Conservation (phyloP, 768 basidiomycete genomes). For the Podaxis sp. region DNA sequence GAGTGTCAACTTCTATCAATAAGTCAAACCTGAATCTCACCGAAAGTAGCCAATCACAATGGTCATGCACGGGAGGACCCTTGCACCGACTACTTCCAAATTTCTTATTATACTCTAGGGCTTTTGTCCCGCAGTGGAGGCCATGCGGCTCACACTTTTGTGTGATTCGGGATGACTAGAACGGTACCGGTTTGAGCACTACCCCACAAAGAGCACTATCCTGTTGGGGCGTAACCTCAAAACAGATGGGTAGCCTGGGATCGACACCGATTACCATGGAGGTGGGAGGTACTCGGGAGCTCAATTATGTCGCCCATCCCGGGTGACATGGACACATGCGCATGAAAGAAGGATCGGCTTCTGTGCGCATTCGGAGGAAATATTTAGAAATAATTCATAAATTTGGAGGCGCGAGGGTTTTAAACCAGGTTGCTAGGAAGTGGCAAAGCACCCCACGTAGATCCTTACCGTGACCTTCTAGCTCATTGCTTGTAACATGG, state of each 20-base stretch:
- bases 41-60: no score
- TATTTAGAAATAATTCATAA: neutral
- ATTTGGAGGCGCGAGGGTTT: neutral
- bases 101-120: neutral
- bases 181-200: neutral
- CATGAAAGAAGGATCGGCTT: neutral
- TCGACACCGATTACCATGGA: neutral
- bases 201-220: no score
- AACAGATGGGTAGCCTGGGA: no score
- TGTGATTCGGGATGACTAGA: conserved; percentile 5
- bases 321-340: neutral
- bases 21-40: no score
- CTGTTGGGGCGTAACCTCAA: no score
- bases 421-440: neutral
- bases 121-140: neutral
- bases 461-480: neutral
- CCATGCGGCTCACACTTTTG: neutral
- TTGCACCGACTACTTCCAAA: neutral
- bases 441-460: neutral
- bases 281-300: neutral
- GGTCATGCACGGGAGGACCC: neutral
- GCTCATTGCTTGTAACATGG: neutral
- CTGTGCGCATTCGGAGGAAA: neutral
- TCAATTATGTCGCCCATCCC: neutral
- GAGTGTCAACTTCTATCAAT: no score